Conservation (phyloP, 305 asterid species). For the Salvia sclarea region DNA sequence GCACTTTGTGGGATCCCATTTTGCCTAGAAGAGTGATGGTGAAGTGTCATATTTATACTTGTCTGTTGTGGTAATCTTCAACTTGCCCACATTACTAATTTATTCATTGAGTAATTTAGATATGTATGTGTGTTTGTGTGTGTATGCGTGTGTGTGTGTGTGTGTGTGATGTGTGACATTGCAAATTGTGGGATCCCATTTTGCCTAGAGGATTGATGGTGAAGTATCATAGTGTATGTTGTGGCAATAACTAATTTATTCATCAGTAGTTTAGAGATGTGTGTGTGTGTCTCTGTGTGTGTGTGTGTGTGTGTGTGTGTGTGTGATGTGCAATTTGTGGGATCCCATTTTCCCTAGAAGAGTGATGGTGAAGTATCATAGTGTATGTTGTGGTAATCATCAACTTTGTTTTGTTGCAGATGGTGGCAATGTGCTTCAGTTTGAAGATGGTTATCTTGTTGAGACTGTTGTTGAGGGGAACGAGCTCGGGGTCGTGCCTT, state of each 20-base stretch:
- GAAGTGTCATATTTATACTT: no score
- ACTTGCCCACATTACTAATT: not conserved
- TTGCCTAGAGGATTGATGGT: no score
- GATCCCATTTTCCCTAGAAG: not conserved
- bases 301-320: not conserved
- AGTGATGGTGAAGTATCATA: constrained; percentile 19
- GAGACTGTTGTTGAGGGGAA: constrained; percentile 94
- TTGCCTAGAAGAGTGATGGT: no score
- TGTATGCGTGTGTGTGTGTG: not conserved
- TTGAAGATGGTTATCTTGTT: constrained; percentile 91
- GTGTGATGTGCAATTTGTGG: not conserved
- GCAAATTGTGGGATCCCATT: no score
- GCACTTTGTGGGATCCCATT: no score
- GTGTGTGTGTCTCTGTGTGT: no score
- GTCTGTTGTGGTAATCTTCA: no score
- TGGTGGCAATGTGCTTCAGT: constrained; percentile 73
- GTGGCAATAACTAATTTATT: no score
- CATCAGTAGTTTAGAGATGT: no score
- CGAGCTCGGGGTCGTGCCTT: constrained; percentile 83
- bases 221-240: not conserved
- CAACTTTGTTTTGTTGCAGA: constrained; percentile 48
- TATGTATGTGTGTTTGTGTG: not conserved
- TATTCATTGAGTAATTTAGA: not conserved
- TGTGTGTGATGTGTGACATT: no score
- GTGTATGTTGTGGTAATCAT: constrained; percentile 4